phyloP scores from a whole-genome alignment of 768 basidiomycete species.

The Tylopilus rubrobrunneus region DNA sequence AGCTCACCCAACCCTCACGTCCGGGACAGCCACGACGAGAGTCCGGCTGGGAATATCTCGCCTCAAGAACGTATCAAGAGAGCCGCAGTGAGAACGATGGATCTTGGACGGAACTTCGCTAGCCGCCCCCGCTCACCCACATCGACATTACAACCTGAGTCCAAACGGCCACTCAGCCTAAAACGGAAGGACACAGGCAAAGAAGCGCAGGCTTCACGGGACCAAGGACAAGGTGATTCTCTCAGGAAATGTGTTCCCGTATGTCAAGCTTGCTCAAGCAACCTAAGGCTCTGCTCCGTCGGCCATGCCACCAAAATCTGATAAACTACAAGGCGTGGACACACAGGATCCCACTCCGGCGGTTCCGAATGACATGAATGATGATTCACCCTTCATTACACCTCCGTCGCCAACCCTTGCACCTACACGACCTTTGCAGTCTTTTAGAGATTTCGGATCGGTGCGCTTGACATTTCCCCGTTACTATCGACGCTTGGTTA shows the following conservation, averaged over 20 bases:
- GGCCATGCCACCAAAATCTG: slow-evolving; percentile 22
- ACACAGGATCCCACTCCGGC: slow-evolving; percentile 5
- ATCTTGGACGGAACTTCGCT: slow-evolving; percentile 58
- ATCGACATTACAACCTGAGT: slow-evolving; percentile 32
- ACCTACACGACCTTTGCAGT: slow-evolving; percentile 40
- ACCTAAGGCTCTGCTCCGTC: slow-evolving; percentile 10
- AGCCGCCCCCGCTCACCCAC: slow-evolving; percentile 33
- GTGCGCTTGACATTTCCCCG: slow-evolving; percentile 39
- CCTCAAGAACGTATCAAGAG: slow-evolving; percentile 50
- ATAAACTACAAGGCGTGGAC: slow-evolving; percentile 5
- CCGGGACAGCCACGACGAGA: slow-evolving; percentile 28
- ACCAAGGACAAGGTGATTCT: slow-evolving; percentile 30
- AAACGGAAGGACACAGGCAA: slow-evolving; percentile 49
- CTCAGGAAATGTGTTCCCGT: slow-evolving; percentile 23
- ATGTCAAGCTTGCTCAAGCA: slow-evolving; percentile 8
- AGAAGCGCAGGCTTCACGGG: slow-evolving; percentile 26
- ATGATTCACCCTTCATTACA: slow-evolving; percentile 67
- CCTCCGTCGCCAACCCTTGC: slow-evolving; percentile 62
- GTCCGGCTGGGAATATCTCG: slow-evolving; percentile 25
- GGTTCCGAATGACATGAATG: slow-evolving; percentile 20
- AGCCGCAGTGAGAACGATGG: slow-evolving; percentile 55
- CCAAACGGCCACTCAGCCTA: slow-evolving; percentile 54
- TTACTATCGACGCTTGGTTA: not conserved
- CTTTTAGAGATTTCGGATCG: slow-evolving; percentile 68
- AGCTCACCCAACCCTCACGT: slow-evolving; percentile 33